Evolutionary conservation across 345 rosid genomes (phyloP).

Genomic region (Kernera saxatilis): DNA sequence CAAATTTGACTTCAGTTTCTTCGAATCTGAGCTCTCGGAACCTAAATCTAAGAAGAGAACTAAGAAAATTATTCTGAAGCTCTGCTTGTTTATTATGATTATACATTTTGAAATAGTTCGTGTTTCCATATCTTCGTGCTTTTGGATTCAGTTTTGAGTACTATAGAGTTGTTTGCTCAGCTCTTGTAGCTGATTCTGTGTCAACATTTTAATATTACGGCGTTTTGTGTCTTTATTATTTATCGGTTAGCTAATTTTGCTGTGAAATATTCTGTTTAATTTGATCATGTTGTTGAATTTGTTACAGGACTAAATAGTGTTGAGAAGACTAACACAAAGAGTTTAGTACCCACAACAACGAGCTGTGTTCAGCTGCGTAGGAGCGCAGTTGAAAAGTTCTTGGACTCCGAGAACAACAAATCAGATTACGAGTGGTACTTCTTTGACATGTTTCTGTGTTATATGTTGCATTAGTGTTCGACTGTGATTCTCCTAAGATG

Average conservation of each 20-base stretch:
- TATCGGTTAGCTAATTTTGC: neutral
- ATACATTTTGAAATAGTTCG: neutral
- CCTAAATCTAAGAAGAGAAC: neutral
- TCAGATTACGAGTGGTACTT: constrained; percentile 29
- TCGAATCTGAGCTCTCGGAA: neutral
- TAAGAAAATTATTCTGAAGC: neutral
- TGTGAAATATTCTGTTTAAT: too few relatives aligned
- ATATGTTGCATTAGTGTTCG: neutral
- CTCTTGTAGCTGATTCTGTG: neutral
- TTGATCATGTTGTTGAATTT: neutral
- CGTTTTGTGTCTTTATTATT: neutral
- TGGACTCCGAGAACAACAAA: constrained; percentile 29
- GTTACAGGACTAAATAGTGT: neutral
- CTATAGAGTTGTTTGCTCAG: neutral
- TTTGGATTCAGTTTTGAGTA: neutral
- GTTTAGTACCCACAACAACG: neutral
- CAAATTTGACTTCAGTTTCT: neutral
- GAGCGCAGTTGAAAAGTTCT: constrained; percentile 24
- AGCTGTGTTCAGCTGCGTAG: constrained; percentile 13
- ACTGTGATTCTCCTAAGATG: neutral
- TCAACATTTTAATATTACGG: neutral
- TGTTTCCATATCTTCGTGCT: neutral
- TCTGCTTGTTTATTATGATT: neutral
- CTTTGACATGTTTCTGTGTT: neutral
- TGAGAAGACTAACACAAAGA: constrained; percentile 3